Conservation (phyloP, 257 asterid genomes). For the Solanum phureja region DNA sequence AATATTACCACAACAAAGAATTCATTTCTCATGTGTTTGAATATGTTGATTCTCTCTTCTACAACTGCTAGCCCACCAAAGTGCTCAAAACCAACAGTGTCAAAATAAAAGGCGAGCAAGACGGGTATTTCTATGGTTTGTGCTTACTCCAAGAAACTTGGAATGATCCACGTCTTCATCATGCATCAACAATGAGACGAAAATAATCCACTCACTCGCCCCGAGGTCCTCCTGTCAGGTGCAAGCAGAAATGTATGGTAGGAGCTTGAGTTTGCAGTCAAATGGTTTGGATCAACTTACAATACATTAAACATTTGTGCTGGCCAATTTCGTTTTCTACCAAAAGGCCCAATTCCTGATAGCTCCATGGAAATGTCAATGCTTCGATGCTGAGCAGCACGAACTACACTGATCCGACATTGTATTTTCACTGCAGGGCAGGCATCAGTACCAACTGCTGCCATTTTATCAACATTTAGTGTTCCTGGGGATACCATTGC, state of each 20-base stretch:
- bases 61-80: not conserved
- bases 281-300: not conserved
- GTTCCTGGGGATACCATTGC: conserved; percentile 36
- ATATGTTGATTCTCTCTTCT: not conserved
- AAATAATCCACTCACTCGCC: not conserved
- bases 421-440: conserved; percentile 54
- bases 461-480: conserved; percentile 6
- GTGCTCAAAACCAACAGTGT: not conserved
- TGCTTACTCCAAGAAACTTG: not conserved
- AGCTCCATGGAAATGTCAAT: conserved; percentile 91
- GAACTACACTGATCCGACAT: conserved; percentile 71
- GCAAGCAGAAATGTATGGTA: not conserved
- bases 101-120: not conserved
- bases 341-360: conserved; percentile 34
- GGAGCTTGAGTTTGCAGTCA: not conserved
- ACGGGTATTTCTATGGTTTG: not conserved
- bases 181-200: not conserved
- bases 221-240: not conserved
- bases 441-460: conserved; percentile 42
- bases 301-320: conserved; percentile 52
- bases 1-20: not conserved
- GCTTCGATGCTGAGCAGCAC: conserved; percentile 68
- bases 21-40: not conserved
- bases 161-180: not conserved
- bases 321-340: conserved; percentile 53